A percentile compares a stretch with the other conserved stretches of the same genome.
Conservation (phyloP, 1,284 basidiomycete species). For the Ganoderma meredithae region DNA sequence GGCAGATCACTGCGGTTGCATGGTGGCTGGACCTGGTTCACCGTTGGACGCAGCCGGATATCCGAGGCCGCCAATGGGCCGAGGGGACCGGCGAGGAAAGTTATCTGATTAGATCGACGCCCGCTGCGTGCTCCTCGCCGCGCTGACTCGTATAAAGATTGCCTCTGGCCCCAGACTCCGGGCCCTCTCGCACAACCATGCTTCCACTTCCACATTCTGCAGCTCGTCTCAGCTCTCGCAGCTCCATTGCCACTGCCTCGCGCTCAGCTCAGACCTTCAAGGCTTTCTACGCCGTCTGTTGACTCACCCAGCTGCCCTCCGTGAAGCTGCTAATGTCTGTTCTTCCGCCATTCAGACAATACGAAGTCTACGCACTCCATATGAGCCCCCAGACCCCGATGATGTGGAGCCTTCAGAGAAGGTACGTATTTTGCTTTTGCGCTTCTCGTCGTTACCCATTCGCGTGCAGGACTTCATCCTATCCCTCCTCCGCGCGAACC, state of each 20-base stretch:
- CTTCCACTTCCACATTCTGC: slow-evolving; percentile 32
- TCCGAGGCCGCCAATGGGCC: slow-evolving; percentile 2
- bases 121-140: slow-evolving; percentile 7
- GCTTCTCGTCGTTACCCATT: slow-evolving; percentile 3
- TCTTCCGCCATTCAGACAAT: slow-evolving; percentile 50
- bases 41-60: not conserved
- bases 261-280: slow-evolving; percentile 52
- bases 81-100: no score
- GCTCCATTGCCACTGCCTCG: slow-evolving; percentile 19
- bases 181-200: slow-evolving; percentile 24
- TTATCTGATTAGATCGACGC: slow-evolving; percentile 32
- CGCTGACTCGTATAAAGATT: slow-evolving; percentile 33
- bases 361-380: slow-evolving; percentile 49
- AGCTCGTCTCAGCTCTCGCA: slow-evolving; percentile 27
- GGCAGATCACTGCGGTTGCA: slow-evolving; percentile 3
- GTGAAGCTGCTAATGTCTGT: slow-evolving; percentile 8
- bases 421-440: slow-evolving; percentile 38
- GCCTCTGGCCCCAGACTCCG: slow-evolving; percentile 17
- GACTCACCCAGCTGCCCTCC: not conserved
- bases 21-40: no score
- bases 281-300: slow-evolving; percentile 68
- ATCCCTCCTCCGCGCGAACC: slow-evolving; percentile 92
- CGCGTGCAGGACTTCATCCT: slow-evolving; percentile 89
- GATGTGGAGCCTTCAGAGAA: slow-evolving; percentile 59
- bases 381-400: slow-evolving; percentile 48